A percentile compares a stretch with the other conserved stretches of the same genome.
These are phyloP conservation scores for Fusarium scirpi DNA, from an alignment of 2,329 filamentous ascomycete species.

Conservation along the genomic window DNA sequence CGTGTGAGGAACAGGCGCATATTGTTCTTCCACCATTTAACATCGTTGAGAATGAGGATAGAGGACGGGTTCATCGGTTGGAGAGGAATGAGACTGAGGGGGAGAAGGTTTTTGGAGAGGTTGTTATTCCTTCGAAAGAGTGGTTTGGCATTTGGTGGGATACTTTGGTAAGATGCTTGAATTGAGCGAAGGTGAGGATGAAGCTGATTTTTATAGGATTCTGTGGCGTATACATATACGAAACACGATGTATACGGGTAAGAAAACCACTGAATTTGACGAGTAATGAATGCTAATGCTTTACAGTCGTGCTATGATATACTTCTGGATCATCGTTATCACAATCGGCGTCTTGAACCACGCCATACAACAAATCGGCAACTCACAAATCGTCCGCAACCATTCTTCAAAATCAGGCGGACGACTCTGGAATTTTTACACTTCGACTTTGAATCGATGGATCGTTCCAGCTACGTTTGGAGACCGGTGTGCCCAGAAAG, in stretches of 20 bases:
- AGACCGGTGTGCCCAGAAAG: constrained; percentile 56
- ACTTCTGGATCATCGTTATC: constrained; percentile 57
- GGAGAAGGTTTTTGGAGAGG: constrained; percentile 41
- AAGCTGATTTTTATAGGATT: constrained; percentile 47
- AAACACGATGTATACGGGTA: constrained; percentile 56
- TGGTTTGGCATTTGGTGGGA: constrained; percentile 53
- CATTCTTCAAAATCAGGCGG: not conserved
- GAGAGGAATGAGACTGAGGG: constrained; percentile 43
- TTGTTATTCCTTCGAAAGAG: constrained; percentile 51
- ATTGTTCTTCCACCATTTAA: constrained; percentile 51
- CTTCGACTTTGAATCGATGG: constrained; percentile 52
- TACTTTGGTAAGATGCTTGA: constrained; percentile 51
- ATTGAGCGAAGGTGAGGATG: fast-evolving
- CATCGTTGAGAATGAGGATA: constrained; percentile 51
- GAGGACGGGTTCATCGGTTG: constrained; percentile 49
- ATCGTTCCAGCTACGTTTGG: constrained; percentile 59
- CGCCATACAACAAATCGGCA: constrained; percentile 28
- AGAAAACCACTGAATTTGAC: not conserved
- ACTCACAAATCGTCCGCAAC: constrained; percentile 1
- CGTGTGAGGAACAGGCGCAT: constrained; percentile 47
- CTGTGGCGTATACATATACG: constrained; percentile 50
- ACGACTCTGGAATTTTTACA: constrained; percentile 2
- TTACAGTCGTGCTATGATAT: constrained; percentile 51
- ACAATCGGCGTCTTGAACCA: constrained; percentile 53
- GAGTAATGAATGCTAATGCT: not conserved